A percentile compares a stretch with the other conserved stretches of the same genome.
phyloP scores from a whole-genome alignment of 192 early-diverging fungal genomes.

The Mortierella antarctica region DNA sequence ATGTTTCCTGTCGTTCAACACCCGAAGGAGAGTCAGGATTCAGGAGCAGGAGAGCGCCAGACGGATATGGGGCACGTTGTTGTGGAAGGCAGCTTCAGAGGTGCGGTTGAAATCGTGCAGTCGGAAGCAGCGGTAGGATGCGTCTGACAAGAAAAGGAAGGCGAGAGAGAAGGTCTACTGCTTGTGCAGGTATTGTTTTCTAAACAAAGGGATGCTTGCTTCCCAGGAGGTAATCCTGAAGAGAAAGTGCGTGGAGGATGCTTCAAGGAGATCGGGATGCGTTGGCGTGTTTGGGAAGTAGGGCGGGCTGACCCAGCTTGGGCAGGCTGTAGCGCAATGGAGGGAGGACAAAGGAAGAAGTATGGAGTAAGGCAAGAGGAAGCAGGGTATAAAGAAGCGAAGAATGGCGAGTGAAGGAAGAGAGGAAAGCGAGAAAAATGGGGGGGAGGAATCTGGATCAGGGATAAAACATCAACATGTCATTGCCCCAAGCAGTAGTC shows the following conservation, averaged over 20 bases:
- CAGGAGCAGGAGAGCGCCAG: neutral
- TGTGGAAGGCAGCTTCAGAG: neutral
- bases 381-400: too few species aligned
- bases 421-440: neutral
- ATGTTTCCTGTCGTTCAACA: neutral
- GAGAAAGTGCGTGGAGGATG: neutral
- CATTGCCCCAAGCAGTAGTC: neutral
- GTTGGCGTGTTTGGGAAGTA: too few species aligned
- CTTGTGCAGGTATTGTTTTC: neutral
- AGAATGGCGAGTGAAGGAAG: neutral
- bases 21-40: neutral
- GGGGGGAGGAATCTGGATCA: neutral
- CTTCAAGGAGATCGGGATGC: neutral
- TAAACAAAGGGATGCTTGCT: neutral
- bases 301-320: too few species aligned
- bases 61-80: neutral
- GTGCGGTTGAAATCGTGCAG: neutral
- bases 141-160: neutral
- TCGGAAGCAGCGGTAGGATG: neutral
- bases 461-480: neutral
- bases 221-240: neutral
- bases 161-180: slow-evolving; percentile 13
- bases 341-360: too few species aligned
- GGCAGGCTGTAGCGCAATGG: too few species aligned
- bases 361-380: too few species aligned